Evolutionary conservation across 129 eudicot genomes (phyloP).

Genomic region (Flaveria sonorensis): DNA sequence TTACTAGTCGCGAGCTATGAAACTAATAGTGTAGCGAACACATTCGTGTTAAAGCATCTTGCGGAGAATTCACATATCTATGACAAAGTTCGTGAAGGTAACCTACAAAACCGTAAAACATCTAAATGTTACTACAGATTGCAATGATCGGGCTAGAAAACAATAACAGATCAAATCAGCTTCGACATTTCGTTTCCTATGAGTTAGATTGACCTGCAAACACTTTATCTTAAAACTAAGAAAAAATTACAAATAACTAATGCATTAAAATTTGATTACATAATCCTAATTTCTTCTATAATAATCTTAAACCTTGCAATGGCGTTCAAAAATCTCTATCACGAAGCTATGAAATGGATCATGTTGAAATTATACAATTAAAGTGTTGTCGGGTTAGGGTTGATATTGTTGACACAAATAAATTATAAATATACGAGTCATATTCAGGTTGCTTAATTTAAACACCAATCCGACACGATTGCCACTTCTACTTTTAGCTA

Average conservation of each 20-base stretch:
- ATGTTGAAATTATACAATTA: background rate
- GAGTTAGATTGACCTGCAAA: background rate
- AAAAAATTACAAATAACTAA: no score
- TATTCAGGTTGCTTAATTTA: background rate
- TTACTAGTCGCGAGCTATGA: conserved; percentile 43
- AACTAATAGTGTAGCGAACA: conserved; percentile 39
- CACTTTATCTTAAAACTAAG: no score
- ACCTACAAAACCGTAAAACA: background rate
- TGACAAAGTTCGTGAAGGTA: conserved; percentile 42
- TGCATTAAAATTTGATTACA: no score
- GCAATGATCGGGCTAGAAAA: background rate
- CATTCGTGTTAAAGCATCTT: conserved; percentile 47
- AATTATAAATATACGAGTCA: background rate
- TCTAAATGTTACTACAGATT: background rate
- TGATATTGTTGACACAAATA: background rate
- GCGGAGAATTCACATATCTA: conserved; percentile 46
- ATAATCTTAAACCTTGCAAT: background rate
- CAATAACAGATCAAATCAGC: background rate
- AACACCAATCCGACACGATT: background rate
- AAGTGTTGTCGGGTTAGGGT: background rate
- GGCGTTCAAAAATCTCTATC: background rate
- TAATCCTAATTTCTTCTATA: no score
- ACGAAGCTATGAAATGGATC: background rate
- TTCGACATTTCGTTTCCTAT: no score
- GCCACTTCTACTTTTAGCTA: background rate